A percentile compares a stretch with the other conserved stretches of the same genome.
These are phyloP conservation scores for Pseudocercospora macadamiae DNA, from an alignment of 2,329 filamentous ascomycete genomes.

Conservation along the genomic window DNA sequence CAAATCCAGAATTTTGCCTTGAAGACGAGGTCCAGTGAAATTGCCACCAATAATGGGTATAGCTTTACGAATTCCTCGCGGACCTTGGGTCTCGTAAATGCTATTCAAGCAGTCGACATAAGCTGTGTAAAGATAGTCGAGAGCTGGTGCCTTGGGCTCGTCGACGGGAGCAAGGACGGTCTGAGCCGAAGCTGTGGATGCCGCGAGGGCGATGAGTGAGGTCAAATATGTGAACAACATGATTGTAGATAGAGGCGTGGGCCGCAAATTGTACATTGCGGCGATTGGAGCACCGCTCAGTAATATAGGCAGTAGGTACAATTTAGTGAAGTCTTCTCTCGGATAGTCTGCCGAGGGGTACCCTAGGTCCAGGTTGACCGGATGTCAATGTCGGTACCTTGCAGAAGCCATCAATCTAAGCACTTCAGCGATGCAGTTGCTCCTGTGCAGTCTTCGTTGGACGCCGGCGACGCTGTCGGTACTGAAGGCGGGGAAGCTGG, in stretches of 20 bases:
- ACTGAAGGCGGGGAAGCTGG: not conserved
- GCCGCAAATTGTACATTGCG: too few species aligned
- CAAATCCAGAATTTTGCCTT: constrained; percentile 37
- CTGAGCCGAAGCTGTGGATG: constrained; percentile 11
- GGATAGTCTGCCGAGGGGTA: not conserved
- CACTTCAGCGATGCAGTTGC: not conserved
- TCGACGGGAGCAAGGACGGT: constrained; percentile 6
- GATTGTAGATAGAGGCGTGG: too few species aligned
- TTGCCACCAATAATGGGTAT: constrained; percentile 39
- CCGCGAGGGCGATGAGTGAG: constrained; percentile 12
- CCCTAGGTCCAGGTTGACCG: not conserved
- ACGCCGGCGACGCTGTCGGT: not conserved
- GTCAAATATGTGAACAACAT: constrained; percentile 6
- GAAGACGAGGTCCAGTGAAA: constrained; percentile 35
- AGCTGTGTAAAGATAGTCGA: constrained; percentile 37
- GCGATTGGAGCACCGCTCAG: too few species aligned
- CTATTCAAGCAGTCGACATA: constrained; percentile 30
- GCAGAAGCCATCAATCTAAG: not conserved
- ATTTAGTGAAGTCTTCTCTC: too few species aligned
- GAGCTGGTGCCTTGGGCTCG: constrained; percentile 24
- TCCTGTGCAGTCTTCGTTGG: not conserved
- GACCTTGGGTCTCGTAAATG: constrained; percentile 32
- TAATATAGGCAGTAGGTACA: too few species aligned
- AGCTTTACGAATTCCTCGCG: constrained; percentile 33
- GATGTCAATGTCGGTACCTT: not conserved